Evolutionary conservation across 2,329 filamentous ascomycete genomes (phyloP).

Genomic region (Calonectria naviculata): DNA sequence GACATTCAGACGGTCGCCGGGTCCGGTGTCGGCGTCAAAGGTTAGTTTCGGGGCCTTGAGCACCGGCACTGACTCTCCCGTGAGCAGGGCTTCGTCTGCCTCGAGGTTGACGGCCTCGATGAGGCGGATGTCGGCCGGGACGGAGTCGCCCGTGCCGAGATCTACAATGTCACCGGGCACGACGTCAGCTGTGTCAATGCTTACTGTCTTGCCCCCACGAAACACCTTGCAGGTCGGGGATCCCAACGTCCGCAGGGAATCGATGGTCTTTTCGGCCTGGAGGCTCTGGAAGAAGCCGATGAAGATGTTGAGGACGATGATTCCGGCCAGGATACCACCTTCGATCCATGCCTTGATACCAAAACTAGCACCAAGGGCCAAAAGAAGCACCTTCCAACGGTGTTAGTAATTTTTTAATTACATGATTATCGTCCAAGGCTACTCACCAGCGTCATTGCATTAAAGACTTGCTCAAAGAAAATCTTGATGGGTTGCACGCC

Average conservation of each 20-base stretch:
- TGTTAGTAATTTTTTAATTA: background rate
- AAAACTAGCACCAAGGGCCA: slow-evolving; percentile 68
- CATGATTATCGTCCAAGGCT: background rate
- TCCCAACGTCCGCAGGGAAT: slow-evolving; percentile 49
- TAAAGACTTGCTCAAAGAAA: slow-evolving; percentile 66
- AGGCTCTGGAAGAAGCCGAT: slow-evolving; percentile 59
- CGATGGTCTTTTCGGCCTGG: slow-evolving; percentile 54
- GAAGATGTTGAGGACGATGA: slow-evolving; percentile 64
- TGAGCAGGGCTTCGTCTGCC: slow-evolving; percentile 71
- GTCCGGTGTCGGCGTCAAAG: slow-evolving; percentile 47
- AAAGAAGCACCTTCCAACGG: slow-evolving; percentile 57
- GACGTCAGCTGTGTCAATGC: slow-evolving; percentile 49
- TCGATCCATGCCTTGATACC: slow-evolving; percentile 65
- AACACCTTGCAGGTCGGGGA: slow-evolving; percentile 52
- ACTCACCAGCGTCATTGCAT: slow-evolving; percentile 67
- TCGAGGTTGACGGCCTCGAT: slow-evolving; percentile 70
- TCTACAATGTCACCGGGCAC: slow-evolving; percentile 67
- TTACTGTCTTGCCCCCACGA: slow-evolving; percentile 48
- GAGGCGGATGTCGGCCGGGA: slow-evolving; percentile 66
- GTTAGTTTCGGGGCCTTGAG: slow-evolving; percentile 58
- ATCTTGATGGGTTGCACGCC: slow-evolving; percentile 67
- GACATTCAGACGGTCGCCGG: slow-evolving; percentile 67
- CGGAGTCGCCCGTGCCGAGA: slow-evolving; percentile 63
- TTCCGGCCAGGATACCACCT: slow-evolving; percentile 62
- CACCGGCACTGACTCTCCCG: slow-evolving; percentile 69